phyloP scores from a whole-genome alignment of 129 eudicot species.

The Logfia minima region DNA sequence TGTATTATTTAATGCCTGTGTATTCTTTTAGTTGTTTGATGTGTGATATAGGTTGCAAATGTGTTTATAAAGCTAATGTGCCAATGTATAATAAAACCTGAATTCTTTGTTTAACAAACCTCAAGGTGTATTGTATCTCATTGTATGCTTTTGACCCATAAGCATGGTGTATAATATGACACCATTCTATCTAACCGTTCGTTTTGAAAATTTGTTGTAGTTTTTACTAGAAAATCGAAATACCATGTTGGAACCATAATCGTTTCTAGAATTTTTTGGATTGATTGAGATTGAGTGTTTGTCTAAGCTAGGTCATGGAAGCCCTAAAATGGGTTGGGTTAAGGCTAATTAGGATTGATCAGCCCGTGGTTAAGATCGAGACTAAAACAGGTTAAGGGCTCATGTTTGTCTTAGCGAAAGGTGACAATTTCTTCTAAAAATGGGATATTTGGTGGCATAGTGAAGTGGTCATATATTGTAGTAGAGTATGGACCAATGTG shows the following conservation, averaged over 20 bases:
- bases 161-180: conserved; percentile 1
- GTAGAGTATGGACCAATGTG: conserved; percentile 21
- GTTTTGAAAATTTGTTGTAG: not conserved
- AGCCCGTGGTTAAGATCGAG: not conserved
- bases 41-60: conserved; percentile 29
- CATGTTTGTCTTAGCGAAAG: not conserved
- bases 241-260: not conserved
- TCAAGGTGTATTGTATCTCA: conserved; percentile 22
- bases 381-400: not conserved
- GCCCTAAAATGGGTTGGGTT: not conserved
- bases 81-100: conserved; percentile 24
- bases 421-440: conserved; percentile 19
- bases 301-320: not conserved
- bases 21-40: conserved; percentile 38
- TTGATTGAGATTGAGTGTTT: not conserved
- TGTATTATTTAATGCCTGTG: conserved; percentile 19
- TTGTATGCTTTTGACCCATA: conserved; percentile 26
- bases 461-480: conserved; percentile 14
- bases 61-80: conserved; percentile 31
- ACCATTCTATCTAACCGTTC: not conserved
- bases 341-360: not conserved
- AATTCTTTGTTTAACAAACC: conserved; percentile 32
- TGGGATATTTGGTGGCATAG: conserved; percentile 21
- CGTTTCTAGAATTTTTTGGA: not conserved
- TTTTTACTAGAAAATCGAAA: not conserved